Base-by-base conservation (phyloP, 306 rosid genomes). In the Corylus avellana region DNA sequence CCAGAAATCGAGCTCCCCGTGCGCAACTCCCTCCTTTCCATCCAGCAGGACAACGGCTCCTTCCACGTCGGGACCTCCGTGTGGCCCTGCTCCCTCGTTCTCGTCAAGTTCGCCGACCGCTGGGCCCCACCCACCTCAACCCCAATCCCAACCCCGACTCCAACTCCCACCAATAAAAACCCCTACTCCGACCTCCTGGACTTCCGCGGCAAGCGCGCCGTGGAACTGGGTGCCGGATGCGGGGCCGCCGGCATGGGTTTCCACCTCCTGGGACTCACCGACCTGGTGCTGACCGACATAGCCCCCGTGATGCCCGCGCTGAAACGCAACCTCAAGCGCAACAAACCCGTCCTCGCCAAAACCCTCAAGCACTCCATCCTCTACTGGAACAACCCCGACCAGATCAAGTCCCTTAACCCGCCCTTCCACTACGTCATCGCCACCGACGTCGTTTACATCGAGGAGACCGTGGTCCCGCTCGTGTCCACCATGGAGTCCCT, bases 1-100 rank as follows among this genome's bases (percentile, higher is more conserved):
- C 97, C 97, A 63, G 91, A 84, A 35, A 79, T 94, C 18, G 91
- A 94, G 76, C 97, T 94, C 3, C 85, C 91, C 35, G 97, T 94
- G 14, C 83, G 88, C n/a, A 54, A 53, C 82, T 53, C 82, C 86
- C 81, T 80, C 35, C 86, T 94, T 55, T 90, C 98, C 7, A 71
- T 92, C 8, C 97, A 91, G 16, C 98, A 94, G 82, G 97, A 92
- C 89, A 94, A 94, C 58, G 93, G 92, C 5, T 91, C 98, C 78
- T 62, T 94, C 79, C 97, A 94, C 85, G 97, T 92, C 18, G 97
- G 97, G 46, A 94, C 94, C 81, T 84, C 97, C 81, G 97, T 94
- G 48, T 92, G 98, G 98, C 97, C 98, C 1, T 94, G 98, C 72
- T 94, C 97, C 49, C 88, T 94, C 44, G 88, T 94, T 80, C 95